Base-by-base conservation (phyloP, 1,284 basidiomycete species). In the Cryptococcus hybrid region DNA sequence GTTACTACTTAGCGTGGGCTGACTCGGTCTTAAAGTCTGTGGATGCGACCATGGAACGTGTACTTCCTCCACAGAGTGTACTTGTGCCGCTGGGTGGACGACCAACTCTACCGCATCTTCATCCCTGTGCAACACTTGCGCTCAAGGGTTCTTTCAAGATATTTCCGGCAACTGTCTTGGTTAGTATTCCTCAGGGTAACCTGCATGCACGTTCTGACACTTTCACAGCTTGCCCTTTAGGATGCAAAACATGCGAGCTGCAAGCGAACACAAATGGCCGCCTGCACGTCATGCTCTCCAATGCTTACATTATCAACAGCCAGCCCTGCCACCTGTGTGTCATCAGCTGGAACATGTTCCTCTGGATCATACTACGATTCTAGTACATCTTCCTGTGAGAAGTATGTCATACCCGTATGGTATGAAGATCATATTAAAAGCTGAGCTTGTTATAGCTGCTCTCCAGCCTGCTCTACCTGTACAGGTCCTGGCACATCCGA, bases 31-130 rank as follows among this genome's bases (percentile, higher is more conserved):
- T 5, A 7, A 56, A 79, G 78, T 64, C 0, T 81, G 80, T 59
- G 67, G 75, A 47, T 81, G 80, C 58, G 39, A 63, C 0, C 75
- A 78, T 52, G 80, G 80, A 1, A 64, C 73, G 1, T 81, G 80
- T 57, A 57, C 60, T 0, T 52, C 66, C 0, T 54, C 61, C 7
- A 62, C 65, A 3, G 63, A 64, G 2, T 81, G 80, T 60, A 53
- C 34, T 1, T 81, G 80, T 60, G 71, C 76, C 1, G 73, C 79
- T 3, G 80, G 80, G 1, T 81, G 75, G 70, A 62, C 60, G 3
- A 71, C 70, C 3, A 73, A 74, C 50, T 35, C 62, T 3, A 56
- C 66, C 1, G 49, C 30, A 48, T 67, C 68, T 0, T 58, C 64
- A 1, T 53, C 63, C 15, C 63, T 62, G 44, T 81, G 80, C 63